These are phyloP conservation scores for Sporodiniella umbellata DNA, from an alignment of 371 early-diverging fungal genomes.

Conservation along the genomic window DNA sequence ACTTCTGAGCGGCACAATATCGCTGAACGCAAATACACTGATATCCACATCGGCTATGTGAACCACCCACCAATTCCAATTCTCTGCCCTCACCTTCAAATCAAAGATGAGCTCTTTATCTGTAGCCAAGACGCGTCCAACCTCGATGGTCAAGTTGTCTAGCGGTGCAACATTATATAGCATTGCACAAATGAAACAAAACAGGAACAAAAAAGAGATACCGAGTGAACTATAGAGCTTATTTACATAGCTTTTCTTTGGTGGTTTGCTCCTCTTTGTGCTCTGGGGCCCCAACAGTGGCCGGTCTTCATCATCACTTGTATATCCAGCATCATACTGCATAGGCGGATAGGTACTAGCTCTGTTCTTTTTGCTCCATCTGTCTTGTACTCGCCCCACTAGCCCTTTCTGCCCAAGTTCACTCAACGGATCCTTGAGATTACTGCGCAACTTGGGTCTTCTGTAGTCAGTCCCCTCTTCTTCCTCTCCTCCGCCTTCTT, in stretches of 20 bases:
- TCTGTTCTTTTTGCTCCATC: conserved; percentile 4
- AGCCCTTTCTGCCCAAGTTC: conserved; percentile 5
- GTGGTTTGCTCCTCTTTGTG: neutral
- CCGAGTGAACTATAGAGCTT: neutral
- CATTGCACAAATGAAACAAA: conserved; percentile 10
- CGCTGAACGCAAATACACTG: conserved; percentile 62
- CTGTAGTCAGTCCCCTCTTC: conserved; percentile 8
- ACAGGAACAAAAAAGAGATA: conserved; percentile 3
- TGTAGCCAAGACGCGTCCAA: conserved; percentile 60
- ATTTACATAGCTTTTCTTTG: conserved; percentile 1
- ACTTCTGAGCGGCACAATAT: conserved; percentile 26
- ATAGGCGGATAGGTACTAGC: conserved; percentile 4
- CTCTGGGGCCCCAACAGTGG: conserved; percentile 19
- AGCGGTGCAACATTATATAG: conserved; percentile 40
- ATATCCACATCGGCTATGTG: conserved; percentile 56
- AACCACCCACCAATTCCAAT: conserved; percentile 58
- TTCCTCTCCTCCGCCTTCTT: conserved; percentile 11
- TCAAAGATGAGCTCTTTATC: conserved; percentile 71
- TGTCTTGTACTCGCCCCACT: conserved; percentile 9
- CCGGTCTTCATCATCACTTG: conserved; percentile 41
- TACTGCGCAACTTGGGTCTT: conserved; percentile 18
- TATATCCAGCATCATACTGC: conserved; percentile 26
- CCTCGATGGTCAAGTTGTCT: conserved; percentile 39
- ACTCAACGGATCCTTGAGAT: conserved; percentile 14
- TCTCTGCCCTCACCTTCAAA: conserved; percentile 52